Base-by-base conservation (phyloP, 345 rosid species). In the Acer negundo region DNA sequence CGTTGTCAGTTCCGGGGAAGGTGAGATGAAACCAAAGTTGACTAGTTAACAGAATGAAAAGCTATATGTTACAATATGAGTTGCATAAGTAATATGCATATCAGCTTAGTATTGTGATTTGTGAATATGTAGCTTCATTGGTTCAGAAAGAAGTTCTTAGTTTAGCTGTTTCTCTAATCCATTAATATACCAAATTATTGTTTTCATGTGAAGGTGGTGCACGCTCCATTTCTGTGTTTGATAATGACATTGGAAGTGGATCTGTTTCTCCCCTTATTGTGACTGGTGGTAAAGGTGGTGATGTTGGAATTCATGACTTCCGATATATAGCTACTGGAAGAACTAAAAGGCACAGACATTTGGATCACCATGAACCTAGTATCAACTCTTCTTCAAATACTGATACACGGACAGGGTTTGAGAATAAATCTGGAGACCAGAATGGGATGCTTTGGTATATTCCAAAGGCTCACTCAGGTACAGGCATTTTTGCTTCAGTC, bases 391-490 rank as follows among this genome's bases (percentile, higher is more conserved):
- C 88, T 65, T 81, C 86, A 4, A 81, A 55, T 78, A 35, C 83
- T 26, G 80, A 83, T 42, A 67, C 2, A 62, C 85, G 62, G n/a
- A 47, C 83, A 20, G 89, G 82, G 67, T 64, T 24, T 23, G 82
- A 66, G 68, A 72, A 75, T 66, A 89, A 85, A 76, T 66, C 81
- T 15, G 82, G 82, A n/a, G 89, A 88, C 53, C 94, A 89, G 83
- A 90, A 88, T 46, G 98, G 97, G 79, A 95, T 95, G 98, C 92
- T 95, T 67, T 95, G 98, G 98, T 91, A 95, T 82, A 86, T 95
- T 79, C 97, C 98, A 71, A 95, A 95, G 86, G 97, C 97, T 77
- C 98, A 93, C 89, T 84, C 82, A 90, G 98, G 98, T 92, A 86
- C 42, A 67, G 38, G 47, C 70, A 67, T 68, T 66, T 53, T 42